Conservation (phyloP, 2,329 filamentous ascomycete species). For the Dactylellina sp. region DNA sequence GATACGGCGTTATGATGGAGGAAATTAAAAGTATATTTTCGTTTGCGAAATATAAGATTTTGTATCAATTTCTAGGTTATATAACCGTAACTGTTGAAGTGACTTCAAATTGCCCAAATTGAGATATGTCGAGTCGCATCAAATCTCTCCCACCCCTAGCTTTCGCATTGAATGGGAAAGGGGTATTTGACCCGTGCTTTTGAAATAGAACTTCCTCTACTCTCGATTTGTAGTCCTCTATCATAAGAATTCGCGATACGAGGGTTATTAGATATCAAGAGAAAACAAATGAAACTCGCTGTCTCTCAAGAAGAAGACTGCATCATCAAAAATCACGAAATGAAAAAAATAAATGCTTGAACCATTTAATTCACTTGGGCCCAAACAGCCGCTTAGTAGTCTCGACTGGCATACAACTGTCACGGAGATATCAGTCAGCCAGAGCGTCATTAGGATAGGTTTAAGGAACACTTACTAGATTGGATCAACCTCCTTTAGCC, state of each 20-base stretch:
- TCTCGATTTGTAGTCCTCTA: slow-evolving; percentile 57
- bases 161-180: slow-evolving; percentile 50
- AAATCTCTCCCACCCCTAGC: slow-evolving; percentile 56
- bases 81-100: neutral
- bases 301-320: neutral
- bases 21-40: slow-evolving; percentile 22
- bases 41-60: slow-evolving; percentile 11
- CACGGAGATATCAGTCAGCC: slow-evolving; percentile 28
- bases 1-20: slow-evolving; percentile 47
- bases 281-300: slow-evolving; percentile 27
- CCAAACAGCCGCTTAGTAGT: slow-evolving; percentile 33
- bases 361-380: slow-evolving; percentile 34
- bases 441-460: neutral
- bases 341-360: slow-evolving; percentile 3
- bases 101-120: neutral
- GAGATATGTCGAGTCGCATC: slow-evolving; percentile 46
- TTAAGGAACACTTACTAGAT: slow-evolving; percentile 74
- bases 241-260: slow-evolving; percentile 51
- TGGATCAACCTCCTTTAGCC: slow-evolving; percentile 83
- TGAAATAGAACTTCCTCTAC: slow-evolving; percentile 47
- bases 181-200: slow-evolving; percentile 53
- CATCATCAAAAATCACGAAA: slow-evolving; percentile 22
- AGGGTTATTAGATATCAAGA: slow-evolving; percentile 58
- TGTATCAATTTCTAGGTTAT: neutral
- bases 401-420: slow-evolving; percentile 58